A percentile compares a stretch with the other conserved stretches of the same genome.
These are phyloP conservation scores for Sphaerulina vaccinii DNA, from an alignment of 2,329 filamentous ascomycete species.

Conservation along the genomic window DNA sequence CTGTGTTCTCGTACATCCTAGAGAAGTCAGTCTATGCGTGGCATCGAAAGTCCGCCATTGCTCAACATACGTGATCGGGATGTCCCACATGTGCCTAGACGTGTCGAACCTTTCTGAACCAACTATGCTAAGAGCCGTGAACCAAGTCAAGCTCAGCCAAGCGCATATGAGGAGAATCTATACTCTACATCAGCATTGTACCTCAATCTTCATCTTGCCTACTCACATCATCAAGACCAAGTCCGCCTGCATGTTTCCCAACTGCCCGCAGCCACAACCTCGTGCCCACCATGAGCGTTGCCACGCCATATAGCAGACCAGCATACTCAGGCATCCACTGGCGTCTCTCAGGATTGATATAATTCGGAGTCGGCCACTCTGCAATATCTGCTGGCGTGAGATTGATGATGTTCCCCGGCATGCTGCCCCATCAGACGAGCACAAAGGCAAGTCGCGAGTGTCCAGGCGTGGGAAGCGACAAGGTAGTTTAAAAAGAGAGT, in stretches of 20 bases:
- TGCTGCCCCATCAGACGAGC: constrained; percentile 16
- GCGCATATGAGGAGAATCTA: constrained; percentile 26
- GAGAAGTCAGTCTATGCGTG: neutral
- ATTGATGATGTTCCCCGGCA: constrained; percentile 34
- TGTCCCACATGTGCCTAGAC: constrained; percentile 42
- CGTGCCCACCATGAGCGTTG: constrained; percentile 30
- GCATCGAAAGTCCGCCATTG: neutral
- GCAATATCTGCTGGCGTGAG: constrained; percentile 30
- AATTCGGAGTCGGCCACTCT: constrained; percentile 36
- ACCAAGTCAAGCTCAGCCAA: constrained; percentile 28
- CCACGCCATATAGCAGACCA: constrained; percentile 27
- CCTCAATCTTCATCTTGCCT: neutral
- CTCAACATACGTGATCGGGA: constrained; percentile 22
- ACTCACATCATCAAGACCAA: constrained; percentile 37
- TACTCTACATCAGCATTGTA: constrained; percentile 2
- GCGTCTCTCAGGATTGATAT: constrained; percentile 32
- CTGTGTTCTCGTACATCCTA: constrained; percentile 20
- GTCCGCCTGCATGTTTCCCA: constrained; percentile 29
- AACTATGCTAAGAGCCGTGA: constrained; percentile 25
- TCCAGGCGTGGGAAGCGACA: neutral
- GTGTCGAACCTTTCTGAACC: constrained; percentile 32
- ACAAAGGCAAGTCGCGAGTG: constrained; percentile 1
- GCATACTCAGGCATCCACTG: constrained; percentile 37
- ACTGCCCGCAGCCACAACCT: constrained; percentile 35
- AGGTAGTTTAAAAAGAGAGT: neutral